phyloP scores from a whole-genome alignment of 257 asterid genomes.

The Capsicum chinense region DNA sequence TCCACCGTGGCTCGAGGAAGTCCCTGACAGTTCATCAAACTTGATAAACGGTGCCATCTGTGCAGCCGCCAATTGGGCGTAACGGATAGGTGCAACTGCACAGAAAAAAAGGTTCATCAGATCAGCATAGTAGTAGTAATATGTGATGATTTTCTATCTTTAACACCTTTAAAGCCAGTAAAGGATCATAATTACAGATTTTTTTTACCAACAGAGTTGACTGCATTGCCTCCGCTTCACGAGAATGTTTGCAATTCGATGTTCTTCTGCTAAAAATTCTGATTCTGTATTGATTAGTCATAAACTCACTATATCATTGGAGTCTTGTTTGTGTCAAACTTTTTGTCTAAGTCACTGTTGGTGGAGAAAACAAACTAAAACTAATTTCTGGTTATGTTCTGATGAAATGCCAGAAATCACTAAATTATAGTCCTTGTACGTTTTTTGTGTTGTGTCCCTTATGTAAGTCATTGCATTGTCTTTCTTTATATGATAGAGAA shows the following conservation, averaged over 20 bases:
- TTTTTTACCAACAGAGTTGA: constrained; percentile 72
- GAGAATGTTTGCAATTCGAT: constrained; percentile 44
- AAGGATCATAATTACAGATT: background rate
- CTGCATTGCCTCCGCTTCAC: constrained; percentile 59
- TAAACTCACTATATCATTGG: background rate
- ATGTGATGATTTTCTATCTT: background rate
- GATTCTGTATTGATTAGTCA: background rate
- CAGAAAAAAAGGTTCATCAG: background rate
- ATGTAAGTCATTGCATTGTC: background rate
- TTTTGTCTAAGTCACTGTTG: background rate
- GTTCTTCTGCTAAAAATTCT: constrained; percentile 58
- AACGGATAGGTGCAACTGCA: constrained; percentile 65
- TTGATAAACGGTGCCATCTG: constrained; percentile 65
- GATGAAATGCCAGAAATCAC: constrained; percentile 7
- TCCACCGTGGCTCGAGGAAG: constrained; percentile 56
- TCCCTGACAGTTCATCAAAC: constrained; percentile 62
- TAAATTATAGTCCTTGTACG: background rate
- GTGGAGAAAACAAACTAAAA: background rate
- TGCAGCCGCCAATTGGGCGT: constrained; percentile 75
- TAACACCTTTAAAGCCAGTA: constrained; percentile 1
- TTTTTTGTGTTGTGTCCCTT: background rate
- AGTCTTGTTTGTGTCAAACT: background rate
- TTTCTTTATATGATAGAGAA: constrained; percentile 2
- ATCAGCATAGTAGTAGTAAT: constrained; percentile 7
- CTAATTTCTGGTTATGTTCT: background rate